These are phyloP conservation scores for Aspergillus novoparasiticus DNA, from an alignment of 2,329 filamentous ascomycete genomes.

Conservation along the genomic window DNA sequence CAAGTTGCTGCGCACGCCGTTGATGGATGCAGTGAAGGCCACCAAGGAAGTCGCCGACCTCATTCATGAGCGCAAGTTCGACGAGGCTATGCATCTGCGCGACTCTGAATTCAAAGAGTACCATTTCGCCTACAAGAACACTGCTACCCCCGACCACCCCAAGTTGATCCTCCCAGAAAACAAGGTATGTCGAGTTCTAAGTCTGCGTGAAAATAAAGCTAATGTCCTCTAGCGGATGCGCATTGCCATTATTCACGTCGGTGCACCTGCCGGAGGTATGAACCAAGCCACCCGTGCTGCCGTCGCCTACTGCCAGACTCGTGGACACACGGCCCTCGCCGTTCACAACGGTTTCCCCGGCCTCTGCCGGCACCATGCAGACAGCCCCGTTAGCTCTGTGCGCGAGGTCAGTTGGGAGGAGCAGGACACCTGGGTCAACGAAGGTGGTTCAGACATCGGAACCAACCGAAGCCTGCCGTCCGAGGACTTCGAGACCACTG, in stretches of 20 bases:
- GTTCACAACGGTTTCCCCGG: conserved; percentile 97
- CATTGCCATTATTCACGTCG: conserved; percentile 94
- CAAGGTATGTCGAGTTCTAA: neutral
- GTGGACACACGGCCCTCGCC: conserved; percentile 87
- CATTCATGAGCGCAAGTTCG: conserved; percentile 83
- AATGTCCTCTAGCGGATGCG: conserved; percentile 67
- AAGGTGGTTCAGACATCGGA: conserved; percentile 94
- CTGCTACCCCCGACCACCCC: conserved; percentile 2
- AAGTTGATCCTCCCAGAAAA: conserved; percentile 3
- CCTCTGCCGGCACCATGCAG: conserved; percentile 83
- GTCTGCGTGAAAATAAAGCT: neutral
- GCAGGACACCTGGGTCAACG: conserved; percentile 91
- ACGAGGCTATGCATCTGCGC: conserved; percentile 79
- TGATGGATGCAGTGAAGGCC: conserved; percentile 85
- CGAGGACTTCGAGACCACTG: conserved; percentile 81
- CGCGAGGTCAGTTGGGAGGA: conserved; percentile 90
- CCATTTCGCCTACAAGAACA: conserved; percentile 5
- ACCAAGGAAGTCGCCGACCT: conserved; percentile 84
- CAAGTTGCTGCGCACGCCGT: conserved; percentile 86
- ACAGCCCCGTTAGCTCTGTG: conserved; percentile 78
- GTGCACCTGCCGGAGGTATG: conserved; percentile 94
- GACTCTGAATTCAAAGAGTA: conserved; percentile 56
- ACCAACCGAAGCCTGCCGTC: conserved; percentile 90
- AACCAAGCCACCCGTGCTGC: conserved; percentile 92
- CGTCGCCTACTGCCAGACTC: conserved; percentile 85